Evolutionary conservation across 345 rosid genomes (phyloP).

Genomic region (Euphorbia lathyris): DNA sequence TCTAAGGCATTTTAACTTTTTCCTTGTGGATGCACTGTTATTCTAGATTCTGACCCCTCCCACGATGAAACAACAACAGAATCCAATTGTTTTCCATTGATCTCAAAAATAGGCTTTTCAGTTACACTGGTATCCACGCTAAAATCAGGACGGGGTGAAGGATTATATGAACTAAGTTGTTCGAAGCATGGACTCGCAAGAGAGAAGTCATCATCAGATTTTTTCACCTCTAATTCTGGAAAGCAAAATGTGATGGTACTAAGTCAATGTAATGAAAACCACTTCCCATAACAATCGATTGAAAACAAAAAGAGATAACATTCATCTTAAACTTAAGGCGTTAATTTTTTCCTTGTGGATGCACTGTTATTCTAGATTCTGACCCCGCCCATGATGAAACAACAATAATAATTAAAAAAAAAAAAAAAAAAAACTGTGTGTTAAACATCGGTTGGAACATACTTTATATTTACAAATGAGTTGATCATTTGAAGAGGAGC

Average conservation of each 20-base stretch:
- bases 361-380: not conserved
- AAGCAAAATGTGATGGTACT: constrained; percentile 17
- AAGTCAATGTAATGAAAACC: constrained; percentile 18
- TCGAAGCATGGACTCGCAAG: constrained; percentile 49
- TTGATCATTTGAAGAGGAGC: constrained; percentile 33
- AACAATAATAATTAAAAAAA: too few relatives aligned
- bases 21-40: constrained; percentile 11
- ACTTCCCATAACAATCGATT: constrained; percentile 8
- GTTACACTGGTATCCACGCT: constrained; percentile 27
- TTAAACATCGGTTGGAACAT: constrained; percentile 4
- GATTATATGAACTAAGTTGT: constrained; percentile 25
- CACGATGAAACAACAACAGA: constrained; percentile 11
- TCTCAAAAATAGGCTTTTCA: constrained; percentile 43
- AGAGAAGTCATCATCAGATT: constrained; percentile 73
- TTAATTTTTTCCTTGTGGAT: constrained; percentile 15
- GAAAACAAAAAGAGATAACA: constrained; percentile 4
- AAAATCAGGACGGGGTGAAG: constrained; percentile 43
- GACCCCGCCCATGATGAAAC: not conserved
- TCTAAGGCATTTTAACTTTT: constrained; percentile 3
- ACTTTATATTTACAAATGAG: constrained; percentile 48
- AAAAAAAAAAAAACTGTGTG: not conserved
- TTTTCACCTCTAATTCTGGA: constrained; percentile 43
- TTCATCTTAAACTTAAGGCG: not conserved
- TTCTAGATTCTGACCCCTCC: not conserved
- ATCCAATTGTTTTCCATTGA: constrained; percentile 41